Base-by-base conservation (phyloP, 1,284 basidiomycete genomes). In the Rhodotorula sp. region DNA sequence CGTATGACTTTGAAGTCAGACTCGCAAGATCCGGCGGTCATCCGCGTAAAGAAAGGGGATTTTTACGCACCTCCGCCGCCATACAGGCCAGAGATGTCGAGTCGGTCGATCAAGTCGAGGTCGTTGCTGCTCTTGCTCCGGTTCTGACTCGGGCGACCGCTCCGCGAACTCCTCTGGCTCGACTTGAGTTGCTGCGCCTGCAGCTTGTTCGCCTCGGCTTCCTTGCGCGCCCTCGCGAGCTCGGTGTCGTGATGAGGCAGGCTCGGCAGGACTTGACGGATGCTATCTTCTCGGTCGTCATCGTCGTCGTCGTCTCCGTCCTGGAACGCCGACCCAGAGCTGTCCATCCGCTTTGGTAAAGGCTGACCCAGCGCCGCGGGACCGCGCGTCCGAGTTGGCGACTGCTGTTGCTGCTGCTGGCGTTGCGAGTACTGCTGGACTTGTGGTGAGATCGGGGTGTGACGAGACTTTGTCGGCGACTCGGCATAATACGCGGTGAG, bases 51-150 rank as follows among this genome's bases (percentile, higher is more conserved):
- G n/a, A 26, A n/a, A 42, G 0, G 3, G 14, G 48, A 24, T 6
- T 17, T 20, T 6, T 33, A 61, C 72, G 29, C 59, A 75, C 74
- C 69, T 60, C 75, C 75, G 14, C 75, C 75, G 44, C 75, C 75
- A 45, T 76, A 76, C 20, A 76, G 55, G 1, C 75, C 75, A 20
- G 68, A 70, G 57, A 76, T 74, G 62, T 76, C 75, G 62, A 76
- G 73, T 6, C 69, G 60, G 63, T 76, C 75, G n/a, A 76, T 76
- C 42, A 76, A 48, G 66, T 76, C 75, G 45, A 74, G 65, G 29
- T 67, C 70, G 46, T 55, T 49, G 60, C 68, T 65, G 55, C 68
- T 68, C 57, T 70, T 73, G 30, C 64, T 62, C 58, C 69, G 53
- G n/a, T 61, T 53, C 49, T 57, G 60, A 45, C 46, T 33, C 18